A percentile compares a stretch with the other conserved stretches of the same genome.
Evolutionary conservation across 1,284 basidiomycete species (phyloP).

Genomic region (Sanghuangporus baumii): DNA sequence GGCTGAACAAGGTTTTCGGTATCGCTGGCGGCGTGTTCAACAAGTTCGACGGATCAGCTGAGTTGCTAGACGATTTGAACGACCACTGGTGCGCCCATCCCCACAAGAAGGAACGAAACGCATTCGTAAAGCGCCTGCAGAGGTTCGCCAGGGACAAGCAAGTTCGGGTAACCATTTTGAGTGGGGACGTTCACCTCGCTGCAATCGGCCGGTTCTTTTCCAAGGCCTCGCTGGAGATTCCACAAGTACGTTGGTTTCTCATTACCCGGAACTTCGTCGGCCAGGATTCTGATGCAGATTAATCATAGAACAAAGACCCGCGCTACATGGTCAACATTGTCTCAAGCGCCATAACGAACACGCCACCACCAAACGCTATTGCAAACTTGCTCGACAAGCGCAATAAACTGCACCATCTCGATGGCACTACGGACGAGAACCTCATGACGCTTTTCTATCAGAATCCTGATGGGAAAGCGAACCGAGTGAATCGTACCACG

Average conservation of each 20-base stretch:
- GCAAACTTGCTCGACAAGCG: conserved; percentile 27
- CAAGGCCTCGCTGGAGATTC: conserved; percentile 22
- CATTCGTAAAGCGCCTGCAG: conserved; percentile 31
- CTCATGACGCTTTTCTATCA: conserved; percentile 23
- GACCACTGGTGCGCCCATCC: conserved; percentile 30
- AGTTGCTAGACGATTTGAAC: conserved; percentile 33
- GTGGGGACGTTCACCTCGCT: conserved; percentile 31
- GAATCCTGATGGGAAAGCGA: conserved; percentile 19
- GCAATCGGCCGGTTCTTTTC: conserved; percentile 24
- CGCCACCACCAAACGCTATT: conserved; percentile 33
- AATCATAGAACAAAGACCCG: conserved; percentile 26
- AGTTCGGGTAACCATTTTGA: conserved; percentile 30
- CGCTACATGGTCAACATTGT: conserved; percentile 32
- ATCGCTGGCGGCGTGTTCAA: conserved; percentile 21
- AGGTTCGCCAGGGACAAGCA: conserved; percentile 24
- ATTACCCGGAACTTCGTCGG: background rate
- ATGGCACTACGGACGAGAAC: conserved; percentile 32
- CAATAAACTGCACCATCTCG: conserved; percentile 31
- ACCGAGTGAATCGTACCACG: conserved; percentile 16
- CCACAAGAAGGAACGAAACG: conserved; percentile 40
- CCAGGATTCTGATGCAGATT: background rate
- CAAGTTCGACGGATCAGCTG: conserved; percentile 30
- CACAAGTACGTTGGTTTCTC: conserved; percentile 18
- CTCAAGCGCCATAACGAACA: conserved; percentile 31
- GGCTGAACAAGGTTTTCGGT: conserved; percentile 21